phyloP scores from a whole-genome alignment of 2,329 filamentous ascomycete genomes.

The Fragosphaeria purpurea region DNA sequence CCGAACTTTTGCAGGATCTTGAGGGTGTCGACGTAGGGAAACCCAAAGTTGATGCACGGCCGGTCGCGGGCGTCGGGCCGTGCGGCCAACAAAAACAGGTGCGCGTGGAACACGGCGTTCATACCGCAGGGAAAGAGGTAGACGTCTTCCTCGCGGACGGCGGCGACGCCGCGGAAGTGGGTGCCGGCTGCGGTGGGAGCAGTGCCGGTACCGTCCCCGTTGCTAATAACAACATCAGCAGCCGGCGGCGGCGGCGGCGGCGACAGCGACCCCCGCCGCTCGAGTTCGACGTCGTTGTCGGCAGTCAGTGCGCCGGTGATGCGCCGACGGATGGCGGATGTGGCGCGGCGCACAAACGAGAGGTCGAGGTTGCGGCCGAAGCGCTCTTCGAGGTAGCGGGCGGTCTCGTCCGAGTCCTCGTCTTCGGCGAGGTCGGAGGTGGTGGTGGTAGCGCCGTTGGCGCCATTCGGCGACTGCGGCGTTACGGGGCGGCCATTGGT shows the following conservation, averaged over 20 bases:
- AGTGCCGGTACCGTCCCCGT: background rate
- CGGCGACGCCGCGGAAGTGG: slow-evolving; percentile 46
- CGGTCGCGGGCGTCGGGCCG: slow-evolving; percentile 38
- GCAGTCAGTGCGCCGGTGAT: slow-evolving; percentile 78
- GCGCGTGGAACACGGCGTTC: slow-evolving; percentile 88
- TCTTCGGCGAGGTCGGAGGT: too few relatives aligned
- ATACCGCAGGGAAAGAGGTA: slow-evolving; percentile 85
- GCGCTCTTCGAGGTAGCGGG: slow-evolving; percentile 80
- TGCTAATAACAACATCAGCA: too few relatives aligned
- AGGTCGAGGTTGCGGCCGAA: slow-evolving; percentile 86
- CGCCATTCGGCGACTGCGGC: too few relatives aligned
- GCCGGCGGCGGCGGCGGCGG: too few relatives aligned
- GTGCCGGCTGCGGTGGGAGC: slow-evolving; percentile 34
- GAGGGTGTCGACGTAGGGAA: slow-evolving; percentile 92
- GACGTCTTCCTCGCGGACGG: slow-evolving; percentile 75
- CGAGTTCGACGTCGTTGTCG: slow-evolving; percentile 50
- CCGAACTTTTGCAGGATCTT: slow-evolving; percentile 95
- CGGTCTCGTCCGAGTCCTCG: slow-evolving; percentile 48
- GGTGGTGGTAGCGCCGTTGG: slow-evolving; percentile 13
- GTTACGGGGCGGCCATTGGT: background rate
- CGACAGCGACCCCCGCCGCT: slow-evolving; percentile 18
- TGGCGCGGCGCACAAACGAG: slow-evolving; percentile 69
- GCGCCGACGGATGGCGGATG: slow-evolving; percentile 71
- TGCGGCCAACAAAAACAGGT: slow-evolving; percentile 59
- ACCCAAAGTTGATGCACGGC: slow-evolving; percentile 88